A percentile compares a stretch with the other conserved stretches of the same genome.
Conservation (phyloP, 1,284 basidiomycete genomes). For the Vanrija sp. region DNA sequence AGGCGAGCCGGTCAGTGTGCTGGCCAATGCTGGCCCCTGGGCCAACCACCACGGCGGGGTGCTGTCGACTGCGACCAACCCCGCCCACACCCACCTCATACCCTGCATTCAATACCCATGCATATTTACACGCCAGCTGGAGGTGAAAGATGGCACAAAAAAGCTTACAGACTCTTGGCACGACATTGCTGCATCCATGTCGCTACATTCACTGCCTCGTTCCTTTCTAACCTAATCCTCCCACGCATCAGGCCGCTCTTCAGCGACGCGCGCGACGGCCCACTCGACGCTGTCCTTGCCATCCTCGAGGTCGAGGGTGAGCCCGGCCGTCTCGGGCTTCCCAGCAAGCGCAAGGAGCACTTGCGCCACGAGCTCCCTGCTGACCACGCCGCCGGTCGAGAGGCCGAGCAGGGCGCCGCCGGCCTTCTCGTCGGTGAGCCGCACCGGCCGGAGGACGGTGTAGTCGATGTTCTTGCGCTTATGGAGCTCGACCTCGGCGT, state of each 20-base stretch:
- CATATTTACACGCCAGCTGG: no score
- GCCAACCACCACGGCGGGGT: background rate
- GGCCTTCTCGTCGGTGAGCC: constrained; percentile 57
- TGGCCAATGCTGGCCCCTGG: background rate
- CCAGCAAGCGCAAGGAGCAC: constrained; percentile 57
- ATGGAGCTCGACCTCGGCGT: constrained; percentile 65
- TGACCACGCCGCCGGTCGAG: constrained; percentile 52
- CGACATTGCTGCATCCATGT: no score
- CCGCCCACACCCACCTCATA: no score
- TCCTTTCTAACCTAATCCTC: background rate
- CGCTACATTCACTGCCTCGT: no score
- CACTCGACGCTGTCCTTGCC: constrained; percentile 57
- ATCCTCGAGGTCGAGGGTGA: constrained; percentile 63
- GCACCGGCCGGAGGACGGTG: constrained; percentile 66
- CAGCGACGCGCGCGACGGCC: constrained; percentile 63
- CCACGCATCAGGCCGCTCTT: constrained; percentile 47
- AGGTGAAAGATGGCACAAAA: no score
- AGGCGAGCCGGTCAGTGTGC: background rate
- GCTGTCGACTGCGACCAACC: background rate
- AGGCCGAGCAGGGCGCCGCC: constrained; percentile 58
- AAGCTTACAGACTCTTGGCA: no score
- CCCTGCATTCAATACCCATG: no score
- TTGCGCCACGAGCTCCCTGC: constrained; percentile 63
- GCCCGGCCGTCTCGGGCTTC: constrained; percentile 58
- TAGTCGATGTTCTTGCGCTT: constrained; percentile 60